Evolutionary conservation across 2,329 filamentous ascomycete genomes (phyloP), one percentile per base, ranked within the genome.

Genomic region (Dactylellina drechsleri): DNA sequence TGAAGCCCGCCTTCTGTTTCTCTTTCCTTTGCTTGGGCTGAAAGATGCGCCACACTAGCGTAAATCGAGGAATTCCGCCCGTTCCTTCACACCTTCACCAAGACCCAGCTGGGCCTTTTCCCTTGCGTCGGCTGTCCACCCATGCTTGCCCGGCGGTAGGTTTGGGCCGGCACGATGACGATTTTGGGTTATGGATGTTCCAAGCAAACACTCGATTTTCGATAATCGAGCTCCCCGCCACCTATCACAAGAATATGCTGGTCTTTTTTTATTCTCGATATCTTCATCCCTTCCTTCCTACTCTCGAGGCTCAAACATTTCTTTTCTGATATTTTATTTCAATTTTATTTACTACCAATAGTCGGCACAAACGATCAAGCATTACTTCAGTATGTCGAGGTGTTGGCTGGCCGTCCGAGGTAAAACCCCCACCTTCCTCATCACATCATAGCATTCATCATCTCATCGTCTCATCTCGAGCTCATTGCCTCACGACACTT

Each of bases 31-130:
- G 31, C 52, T 47, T 54, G 67, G 67, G 47, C 67, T 72, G 43
- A 72, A 49, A 72, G 47, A 56, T 72, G 67, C 67, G 67, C 67
- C 60, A 66, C 60, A 41, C n/a, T 52, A 60, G 67, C 67, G 67
- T 72, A 72, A 23, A 23, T 54, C 41, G 52, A 12, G 43, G 67
- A 59, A 18, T 47, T 47, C 43, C 43, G 16, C 16, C 43, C 43
- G 16, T 40, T 47, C 54, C 64, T 53, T 66, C 50, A 23, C 41
- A 36, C 31, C 31, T 23, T 56, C 20, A 31, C 41, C 15, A n/a
- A 15, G 43, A 12, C 40, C 31, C 8, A 10, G 40, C n/a, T 4
- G 28, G 40, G 4, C 54, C 15, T 41, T 16, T n/a, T 40, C 6
- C 66, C 56, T 62, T 56, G 66, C 58, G 23, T 70, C 41, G 50